Evolutionary conservation across 2,329 filamentous ascomycete species (phyloP), one percentile per base, ranked within the genome.

Genomic region (Pyricularia sp.): DNA sequence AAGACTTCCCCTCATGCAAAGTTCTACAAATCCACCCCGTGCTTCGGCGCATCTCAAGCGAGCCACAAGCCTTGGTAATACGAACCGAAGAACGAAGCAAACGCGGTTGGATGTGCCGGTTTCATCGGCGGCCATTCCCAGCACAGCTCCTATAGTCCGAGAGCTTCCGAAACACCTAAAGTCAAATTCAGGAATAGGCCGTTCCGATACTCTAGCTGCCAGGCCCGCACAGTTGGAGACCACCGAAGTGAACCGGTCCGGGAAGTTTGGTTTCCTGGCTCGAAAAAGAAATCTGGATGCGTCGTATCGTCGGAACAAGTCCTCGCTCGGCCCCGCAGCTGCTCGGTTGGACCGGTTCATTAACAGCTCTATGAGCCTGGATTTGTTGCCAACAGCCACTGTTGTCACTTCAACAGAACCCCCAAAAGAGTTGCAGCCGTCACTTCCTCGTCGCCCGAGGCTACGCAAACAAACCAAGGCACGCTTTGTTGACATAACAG

Each of bases 151-250:
- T 55, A 26, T 36, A n/a, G 7, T 25, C 2, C 36, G 42, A 17
- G 30, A 11, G 25, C 6, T 9, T 50, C 23, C 30, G 3, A 61
- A 50, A 20, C 30, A 6, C 25, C 12, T 30, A 30, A 63, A 17
- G 3, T 9, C 28, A 28, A 30, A 12, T 28, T n/a, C 67, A 28
- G 36, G 67, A 31, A 33, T 25, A 42, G 63, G 31, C n/a, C 26
- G 10, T 26, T 50, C 25, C 6, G 23, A 67, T 50, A 12, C 20
- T 23, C n/a, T 25, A 10, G 28, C 68, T 61, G 73, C 71, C 12
- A 77, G 85, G 68, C 85, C 84, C 25, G 87, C 87, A 5, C 86
- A 88, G 71, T 77, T 90, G 11, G 87, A 90, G 73, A 81, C 78
- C 33, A 78, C 80, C 10, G 79, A 81, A 42, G 70, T 74, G 2